Evolutionary conservation across 2,329 filamentous ascomycete genomes (phyloP), one percentile per base, ranked within the genome.

Genomic region (Cladophialophora immunda): DNA sequence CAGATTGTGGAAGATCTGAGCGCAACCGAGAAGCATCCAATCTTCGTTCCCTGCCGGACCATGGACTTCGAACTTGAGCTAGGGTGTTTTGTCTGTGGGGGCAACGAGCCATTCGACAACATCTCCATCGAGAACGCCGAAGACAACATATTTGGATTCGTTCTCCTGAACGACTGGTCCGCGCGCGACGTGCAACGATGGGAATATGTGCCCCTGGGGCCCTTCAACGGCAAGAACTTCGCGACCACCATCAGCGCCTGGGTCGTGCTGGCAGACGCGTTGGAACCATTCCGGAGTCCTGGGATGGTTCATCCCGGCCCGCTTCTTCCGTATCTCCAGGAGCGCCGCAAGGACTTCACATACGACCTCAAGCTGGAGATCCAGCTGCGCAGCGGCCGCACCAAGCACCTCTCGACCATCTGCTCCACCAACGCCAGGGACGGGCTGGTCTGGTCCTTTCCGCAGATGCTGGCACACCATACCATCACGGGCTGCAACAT

Each of bases 21-120:
- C 4, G 30, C 32, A 4, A 30, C 52, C 2, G 50, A 59, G 15
- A 64, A 59, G 22, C 19, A 47, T 13, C 45, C 65, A 7, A 58
- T 61, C 4, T 89, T 91, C 68, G 85, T 83, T 9, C 85, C 90
- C 0, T 87, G 84, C 75, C 84, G 86, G 70, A 87, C 86, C 73
- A 80, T 95, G 1, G 92, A 95, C 73, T 88, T 94, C 36, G 92
- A 95, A 78, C 83, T 95, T 1, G 92, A 95, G 77, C 79, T 95
- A 15, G 92, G 90, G 91, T 94, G 72, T 83, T 94, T 9, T 87
- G 86, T 76, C 85, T 80, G 59, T 81, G 84, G 0, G 92, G 90
- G 73, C 77, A 83, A 1, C 81, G 92, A 72, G 90, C 91, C 5
- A 79, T 85, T 61, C 84, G 54, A 53, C 17, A 41, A 87, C 0